These are phyloP conservation scores for Akanthomyces lecanii DNA, from an alignment of 2,329 filamentous ascomycete species.

Conservation along the genomic window DNA sequence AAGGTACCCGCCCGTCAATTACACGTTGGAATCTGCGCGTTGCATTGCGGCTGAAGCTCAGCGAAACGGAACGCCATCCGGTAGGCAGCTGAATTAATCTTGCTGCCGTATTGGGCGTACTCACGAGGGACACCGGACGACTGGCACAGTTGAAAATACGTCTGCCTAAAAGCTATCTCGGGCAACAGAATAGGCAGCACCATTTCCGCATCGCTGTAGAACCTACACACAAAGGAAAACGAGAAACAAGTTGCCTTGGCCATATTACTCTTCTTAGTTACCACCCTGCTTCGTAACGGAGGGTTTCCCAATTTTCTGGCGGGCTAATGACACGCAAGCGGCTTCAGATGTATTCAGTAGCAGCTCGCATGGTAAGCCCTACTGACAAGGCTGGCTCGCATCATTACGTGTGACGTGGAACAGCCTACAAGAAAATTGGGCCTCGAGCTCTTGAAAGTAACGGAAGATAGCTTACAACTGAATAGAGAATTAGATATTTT, in stretches of 20 bases:
- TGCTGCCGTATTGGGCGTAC: not conserved
- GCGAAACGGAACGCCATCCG: not conserved
- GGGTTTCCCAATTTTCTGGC: too few species aligned
- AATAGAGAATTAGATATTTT: not conserved
- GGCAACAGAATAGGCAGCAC: not conserved
- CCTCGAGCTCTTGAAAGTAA: too few species aligned
- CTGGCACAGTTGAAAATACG: not conserved
- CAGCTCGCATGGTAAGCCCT: too few species aligned
- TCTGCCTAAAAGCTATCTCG: not conserved
- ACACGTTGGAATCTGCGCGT: not conserved
- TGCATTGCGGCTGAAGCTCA: not conserved
- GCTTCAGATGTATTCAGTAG: too few species aligned
- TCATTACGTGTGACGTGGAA: too few species aligned
- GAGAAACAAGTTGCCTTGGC: too few species aligned
- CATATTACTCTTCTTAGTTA: too few species aligned
- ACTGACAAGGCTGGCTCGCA: too few species aligned
- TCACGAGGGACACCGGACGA: not conserved
- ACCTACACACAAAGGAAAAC: too few species aligned
- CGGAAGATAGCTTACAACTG: not conserved
- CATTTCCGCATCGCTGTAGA: not conserved
- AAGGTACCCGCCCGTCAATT: not conserved
- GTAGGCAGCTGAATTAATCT: constrained; percentile 2
- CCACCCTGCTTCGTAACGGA: too few species aligned
- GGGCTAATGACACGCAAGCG: too few species aligned
- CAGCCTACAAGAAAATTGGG: too few species aligned